Evolutionary conservation across 1,284 basidiomycete species (phyloP).

Genomic region (Melampsora larici-populina): DNA sequence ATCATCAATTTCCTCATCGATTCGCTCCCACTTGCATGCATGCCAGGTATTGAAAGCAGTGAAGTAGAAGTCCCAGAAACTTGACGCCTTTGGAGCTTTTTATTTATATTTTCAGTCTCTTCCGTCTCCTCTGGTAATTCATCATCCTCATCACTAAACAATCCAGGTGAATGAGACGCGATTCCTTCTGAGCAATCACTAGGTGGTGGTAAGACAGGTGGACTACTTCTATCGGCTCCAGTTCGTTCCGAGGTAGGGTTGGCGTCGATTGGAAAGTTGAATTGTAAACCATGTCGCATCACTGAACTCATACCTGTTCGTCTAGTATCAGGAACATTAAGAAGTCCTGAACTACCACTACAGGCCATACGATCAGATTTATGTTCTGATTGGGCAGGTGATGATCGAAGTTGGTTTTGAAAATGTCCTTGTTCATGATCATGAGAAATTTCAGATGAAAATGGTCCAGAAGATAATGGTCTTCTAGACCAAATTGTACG

Average conservation of each 20-base stretch:
- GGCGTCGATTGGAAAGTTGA: not conserved
- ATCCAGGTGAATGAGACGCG: conserved; percentile 9
- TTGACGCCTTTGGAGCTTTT: no score
- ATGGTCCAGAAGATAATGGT: not conserved
- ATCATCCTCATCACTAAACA: conserved; percentile 19
- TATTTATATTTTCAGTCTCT: no score
- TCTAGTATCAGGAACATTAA: not conserved
- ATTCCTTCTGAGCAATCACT: conserved; percentile 41
- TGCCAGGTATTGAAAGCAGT: no score
- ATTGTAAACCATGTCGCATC: not conserved
- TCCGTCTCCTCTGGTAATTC: not conserved
- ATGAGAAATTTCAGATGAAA: conserved; percentile 19
- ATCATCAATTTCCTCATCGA: not conserved
- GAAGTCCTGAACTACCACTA: not conserved
- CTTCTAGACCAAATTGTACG: conserved; percentile 27
- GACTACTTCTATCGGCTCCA: conserved; percentile 30
- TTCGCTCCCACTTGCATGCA: no score
- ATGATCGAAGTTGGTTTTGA: not conserved
- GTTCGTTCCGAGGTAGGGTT: not conserved
- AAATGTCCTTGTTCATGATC: not conserved
- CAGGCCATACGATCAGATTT: not conserved
- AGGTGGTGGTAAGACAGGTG: conserved; percentile 31
- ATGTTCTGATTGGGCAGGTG: conserved; percentile 7
- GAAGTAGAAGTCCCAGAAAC: no score
- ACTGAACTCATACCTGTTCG: conserved; percentile 20